phyloP scores from a whole-genome alignment of 176 grass and related monocot genomes.

The Cenchrus purpureus region DNA sequence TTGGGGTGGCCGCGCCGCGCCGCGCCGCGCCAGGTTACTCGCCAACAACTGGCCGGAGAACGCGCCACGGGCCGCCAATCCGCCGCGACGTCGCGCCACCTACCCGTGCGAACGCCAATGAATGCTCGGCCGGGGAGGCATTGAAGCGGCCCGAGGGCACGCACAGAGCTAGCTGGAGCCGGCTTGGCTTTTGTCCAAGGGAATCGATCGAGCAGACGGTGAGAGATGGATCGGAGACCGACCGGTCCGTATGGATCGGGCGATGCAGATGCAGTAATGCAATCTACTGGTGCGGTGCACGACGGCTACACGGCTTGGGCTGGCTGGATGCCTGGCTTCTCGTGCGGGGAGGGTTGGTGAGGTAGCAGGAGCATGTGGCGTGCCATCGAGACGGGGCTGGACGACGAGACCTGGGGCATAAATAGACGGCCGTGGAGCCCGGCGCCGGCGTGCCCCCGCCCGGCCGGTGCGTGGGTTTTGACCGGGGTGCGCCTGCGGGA shows the following conservation, averaged over 20 bases:
- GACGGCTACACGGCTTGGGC: neutral
- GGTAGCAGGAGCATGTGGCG: constrained; percentile 16
- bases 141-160: constrained; percentile 24
- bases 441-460: neutral
- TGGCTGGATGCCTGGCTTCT: neutral
- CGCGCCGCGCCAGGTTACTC: neutral
- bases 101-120: constrained; percentile 43
- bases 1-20: constrained; percentile 33
- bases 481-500: neutral
- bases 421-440: neutral
- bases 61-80: constrained; percentile 26
- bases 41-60: neutral
- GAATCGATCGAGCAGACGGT: neutral
- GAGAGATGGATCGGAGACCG: too few relatives aligned
- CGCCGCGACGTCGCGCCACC: constrained; percentile 31
- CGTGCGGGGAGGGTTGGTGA: neutral
- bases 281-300: neutral
- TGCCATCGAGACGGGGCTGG: neutral
- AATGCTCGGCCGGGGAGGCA: constrained; percentile 44
- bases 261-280: neutral
- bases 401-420: constrained; percentile 19
- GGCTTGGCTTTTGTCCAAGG: constrained; percentile 2
- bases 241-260: too few relatives aligned
- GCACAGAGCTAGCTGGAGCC: neutral
- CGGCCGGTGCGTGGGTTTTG: constrained; percentile 5